Percentiles rank a stretch among this genome's conserved stretches.
Evolutionary conservation across 345 rosid species (phyloP).

Genomic region (Theobroma cacao): DNA sequence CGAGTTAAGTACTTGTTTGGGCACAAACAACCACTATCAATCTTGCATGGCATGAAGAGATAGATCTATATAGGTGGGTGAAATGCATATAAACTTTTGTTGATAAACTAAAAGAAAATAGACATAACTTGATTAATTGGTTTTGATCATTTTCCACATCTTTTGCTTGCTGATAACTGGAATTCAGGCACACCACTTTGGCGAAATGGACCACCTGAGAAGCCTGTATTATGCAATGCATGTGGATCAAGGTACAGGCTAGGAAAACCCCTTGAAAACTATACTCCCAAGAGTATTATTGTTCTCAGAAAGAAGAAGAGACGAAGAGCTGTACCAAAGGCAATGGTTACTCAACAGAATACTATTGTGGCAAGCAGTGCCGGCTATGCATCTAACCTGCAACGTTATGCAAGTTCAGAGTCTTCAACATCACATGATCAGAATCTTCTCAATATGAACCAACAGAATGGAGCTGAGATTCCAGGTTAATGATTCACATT

Average conservation of each 20-base stretch:
- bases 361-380: background rate
- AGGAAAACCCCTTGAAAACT: conserved; percentile 81
- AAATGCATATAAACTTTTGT: background rate
- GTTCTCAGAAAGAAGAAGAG: conserved; percentile 1
- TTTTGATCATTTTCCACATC: background rate
- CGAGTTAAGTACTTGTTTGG: background rate
- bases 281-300: conserved; percentile 77
- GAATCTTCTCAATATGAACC: background rate
- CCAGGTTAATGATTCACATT: background rate
- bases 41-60: background rate
- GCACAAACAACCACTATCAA: background rate
- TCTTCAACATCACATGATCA: background rate
- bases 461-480: background rate
- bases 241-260: conserved; percentile 98
- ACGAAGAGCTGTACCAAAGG: background rate
- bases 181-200: conserved; percentile 81
- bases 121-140: background rate
- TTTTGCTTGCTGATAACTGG: background rate
- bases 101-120: background rate
- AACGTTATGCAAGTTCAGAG: conserved; percentile 4
- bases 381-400: background rate
- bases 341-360: background rate
- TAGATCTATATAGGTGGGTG: background rate
- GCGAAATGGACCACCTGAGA: conserved; percentile 99
- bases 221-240: conserved; percentile 97